phyloP scores from a whole-genome alignment of 2,329 filamentous ascomycete species.

The Fusarium citri region DNA sequence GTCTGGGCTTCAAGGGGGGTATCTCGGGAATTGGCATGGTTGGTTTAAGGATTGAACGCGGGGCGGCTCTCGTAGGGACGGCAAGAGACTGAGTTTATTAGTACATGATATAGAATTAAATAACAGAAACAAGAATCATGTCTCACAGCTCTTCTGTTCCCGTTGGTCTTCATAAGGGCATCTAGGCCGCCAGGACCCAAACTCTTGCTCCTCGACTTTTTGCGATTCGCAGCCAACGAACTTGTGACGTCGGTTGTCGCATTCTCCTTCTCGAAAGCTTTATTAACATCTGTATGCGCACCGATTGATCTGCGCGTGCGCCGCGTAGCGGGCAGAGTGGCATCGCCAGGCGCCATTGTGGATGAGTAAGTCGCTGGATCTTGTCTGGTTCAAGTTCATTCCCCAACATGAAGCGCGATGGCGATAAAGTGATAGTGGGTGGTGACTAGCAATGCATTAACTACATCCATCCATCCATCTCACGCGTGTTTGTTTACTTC shows the following conservation, averaged over 20 bases:
- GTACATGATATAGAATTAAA: conserved; percentile 14
- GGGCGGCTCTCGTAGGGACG: conserved; percentile 61
- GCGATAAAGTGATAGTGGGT: conserved; percentile 44
- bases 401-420: conserved; percentile 35
- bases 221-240: conserved; percentile 62
- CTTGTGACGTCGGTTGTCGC: conserved; percentile 73
- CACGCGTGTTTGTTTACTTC: conserved; percentile 57
- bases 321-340: conserved; percentile 67
- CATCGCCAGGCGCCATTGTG: conserved; percentile 53
- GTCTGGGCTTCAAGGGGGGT: conserved; percentile 68
- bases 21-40: conserved; percentile 77
- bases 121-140: background rate
- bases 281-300: conserved; percentile 63
- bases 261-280: conserved; percentile 80
- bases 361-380: conserved; percentile 27
- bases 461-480: conserved; percentile 14
- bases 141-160: conserved; percentile 83
- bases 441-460: conserved; percentile 3
- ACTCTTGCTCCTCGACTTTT: conserved; percentile 92
- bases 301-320: conserved; percentile 79
- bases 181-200: conserved; percentile 92
- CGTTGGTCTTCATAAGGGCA: conserved; percentile 78
- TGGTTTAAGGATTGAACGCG: conserved; percentile 83
- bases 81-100: conserved; percentile 64
- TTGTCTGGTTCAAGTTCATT: conserved; percentile 28